Evolutionary conservation across 1,139 yeast genomes (phyloP), one percentile per base, ranked within the genome.

Genomic region (Sugiyamaella xylanicola): DNA sequence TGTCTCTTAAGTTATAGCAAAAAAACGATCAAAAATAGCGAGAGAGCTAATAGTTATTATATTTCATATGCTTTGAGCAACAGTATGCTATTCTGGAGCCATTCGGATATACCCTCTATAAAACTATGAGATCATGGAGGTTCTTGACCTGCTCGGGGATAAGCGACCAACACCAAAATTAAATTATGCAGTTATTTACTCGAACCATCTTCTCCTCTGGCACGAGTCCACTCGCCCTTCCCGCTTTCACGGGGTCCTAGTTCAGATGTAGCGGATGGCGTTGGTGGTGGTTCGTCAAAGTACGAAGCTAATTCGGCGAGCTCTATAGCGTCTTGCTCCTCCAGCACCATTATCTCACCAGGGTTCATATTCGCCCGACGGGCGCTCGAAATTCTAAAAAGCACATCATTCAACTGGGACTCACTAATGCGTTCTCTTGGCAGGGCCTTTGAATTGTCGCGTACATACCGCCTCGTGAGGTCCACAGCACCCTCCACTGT

Each of bases 121-220:
- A n/a, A n/a, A n/a, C n/a, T n/a, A n/a, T n/a, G n/a, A n/a, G n/a
- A n/a, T n/a, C n/a, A n/a, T n/a, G n/a, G n/a, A n/a, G n/a, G n/a
- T n/a, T n/a, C n/a, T n/a, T n/a, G n/a, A n/a, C n/a, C n/a, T n/a
- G n/a, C n/a, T n/a, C n/a, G n/a, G n/a, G n/a, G n/a, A n/a, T n/a
- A n/a, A n/a, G n/a, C n/a, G n/a, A n/a, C n/a, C n/a, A n/a, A n/a
- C n/a, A n/a, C n/a, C n/a, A n/a, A n/a, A n/a, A n/a, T n/a, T n/a
- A n/a, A n/a, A n/a, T n/a, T n/a, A n/a, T 56, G n/a, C n/a, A n/a
- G n/a, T 25, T 9, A 25, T 3, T 42, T 15, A 5, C 32, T 25
- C 4, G 50, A 35, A 16, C 96, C 96, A 59, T 75, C 82, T 69
- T 91, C 98, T 0, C 96, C 96, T 63, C 98, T 77, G 1, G 77